Evolutionary conservation across 306 rosid genomes (phyloP).

Genomic region (Nissolia schottii): DNA sequence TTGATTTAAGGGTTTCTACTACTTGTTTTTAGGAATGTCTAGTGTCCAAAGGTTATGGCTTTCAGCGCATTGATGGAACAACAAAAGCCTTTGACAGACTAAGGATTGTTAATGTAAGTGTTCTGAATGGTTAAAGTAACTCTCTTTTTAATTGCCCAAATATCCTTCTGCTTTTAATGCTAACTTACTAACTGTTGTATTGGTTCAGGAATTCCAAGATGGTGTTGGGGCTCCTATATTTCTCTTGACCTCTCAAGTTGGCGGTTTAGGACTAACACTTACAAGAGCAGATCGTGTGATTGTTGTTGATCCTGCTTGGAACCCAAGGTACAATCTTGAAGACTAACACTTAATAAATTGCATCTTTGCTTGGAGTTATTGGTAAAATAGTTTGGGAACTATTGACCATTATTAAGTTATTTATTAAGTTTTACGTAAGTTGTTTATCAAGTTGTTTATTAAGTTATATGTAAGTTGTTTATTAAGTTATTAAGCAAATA

Average conservation of each 20-base stretch:
- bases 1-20: not conserved
- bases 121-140: not conserved
- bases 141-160: not conserved
- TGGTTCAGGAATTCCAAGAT: constrained; percentile 78
- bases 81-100: constrained; percentile 78
- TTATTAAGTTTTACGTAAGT: too few species aligned
- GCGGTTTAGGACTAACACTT: constrained; percentile 95
- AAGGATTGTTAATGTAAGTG: constrained; percentile 71
- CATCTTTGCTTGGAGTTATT: not conserved
- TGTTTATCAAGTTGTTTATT: too few species aligned
- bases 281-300: constrained; percentile 97
- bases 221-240: constrained; percentile 77
- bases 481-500: not conserved
- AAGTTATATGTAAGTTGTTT: not conserved
- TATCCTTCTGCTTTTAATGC: constrained; percentile 1
- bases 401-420: too few species aligned
- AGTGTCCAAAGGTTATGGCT: constrained; percentile 49
- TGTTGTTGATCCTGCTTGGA: constrained; percentile 99
- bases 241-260: constrained; percentile 96
- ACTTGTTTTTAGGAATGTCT: constrained; percentile 56
- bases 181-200: not conserved
- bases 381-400: not conserved
- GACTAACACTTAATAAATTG: not conserved
- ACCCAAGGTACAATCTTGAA: constrained; percentile 67
- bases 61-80: constrained; percentile 86